These are phyloP conservation scores for Phenoliferia sp. DNA, from an alignment of 1,284 basidiomycete genomes.

Conservation along the genomic window DNA sequence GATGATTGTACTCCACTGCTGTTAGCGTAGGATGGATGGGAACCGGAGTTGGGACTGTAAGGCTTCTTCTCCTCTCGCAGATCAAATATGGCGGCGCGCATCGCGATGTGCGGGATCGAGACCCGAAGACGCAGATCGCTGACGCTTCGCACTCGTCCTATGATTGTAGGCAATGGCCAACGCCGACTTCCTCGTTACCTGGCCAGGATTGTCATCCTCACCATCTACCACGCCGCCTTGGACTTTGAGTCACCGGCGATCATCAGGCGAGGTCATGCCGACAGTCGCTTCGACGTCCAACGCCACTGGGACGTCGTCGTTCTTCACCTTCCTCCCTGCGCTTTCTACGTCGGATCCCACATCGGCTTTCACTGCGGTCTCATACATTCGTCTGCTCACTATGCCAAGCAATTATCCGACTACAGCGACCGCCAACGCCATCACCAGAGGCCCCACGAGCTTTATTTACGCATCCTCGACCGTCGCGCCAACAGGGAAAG, in stretches of 20 bases:
- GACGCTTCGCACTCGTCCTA: background rate
- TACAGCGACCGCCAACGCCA: background rate
- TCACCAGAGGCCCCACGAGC: background rate
- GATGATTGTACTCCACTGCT: background rate
- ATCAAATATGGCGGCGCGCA: too few relatives aligned
- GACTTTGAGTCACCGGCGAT: slow-evolving; percentile 21
- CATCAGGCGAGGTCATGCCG: slow-evolving; percentile 1
- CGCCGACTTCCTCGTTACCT: slow-evolving; percentile 23
- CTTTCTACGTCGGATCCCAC: slow-evolving; percentile 11
- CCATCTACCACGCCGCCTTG: slow-evolving; percentile 4
- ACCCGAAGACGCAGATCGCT: background rate
- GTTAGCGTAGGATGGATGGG: slow-evolving; percentile 2
- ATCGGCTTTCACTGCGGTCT: slow-evolving; percentile 9
- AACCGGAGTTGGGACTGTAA: slow-evolving; percentile 2
- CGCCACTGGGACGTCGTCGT: background rate
- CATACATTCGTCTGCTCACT: slow-evolving; percentile 11
- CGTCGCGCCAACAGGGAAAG: background rate
- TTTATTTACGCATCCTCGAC: slow-evolving; percentile 21
- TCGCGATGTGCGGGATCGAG: too few relatives aligned
- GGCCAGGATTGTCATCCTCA: slow-evolving; percentile 3
- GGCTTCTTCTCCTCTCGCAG: too few relatives aligned
- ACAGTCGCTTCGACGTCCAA: background rate
- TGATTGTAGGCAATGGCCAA: slow-evolving; percentile 16
- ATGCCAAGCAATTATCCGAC: slow-evolving; percentile 11
- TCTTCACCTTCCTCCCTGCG: slow-evolving; percentile 18